phyloP scores from a whole-genome alignment of 345 rosid species.

The Sonneratia alba region DNA sequence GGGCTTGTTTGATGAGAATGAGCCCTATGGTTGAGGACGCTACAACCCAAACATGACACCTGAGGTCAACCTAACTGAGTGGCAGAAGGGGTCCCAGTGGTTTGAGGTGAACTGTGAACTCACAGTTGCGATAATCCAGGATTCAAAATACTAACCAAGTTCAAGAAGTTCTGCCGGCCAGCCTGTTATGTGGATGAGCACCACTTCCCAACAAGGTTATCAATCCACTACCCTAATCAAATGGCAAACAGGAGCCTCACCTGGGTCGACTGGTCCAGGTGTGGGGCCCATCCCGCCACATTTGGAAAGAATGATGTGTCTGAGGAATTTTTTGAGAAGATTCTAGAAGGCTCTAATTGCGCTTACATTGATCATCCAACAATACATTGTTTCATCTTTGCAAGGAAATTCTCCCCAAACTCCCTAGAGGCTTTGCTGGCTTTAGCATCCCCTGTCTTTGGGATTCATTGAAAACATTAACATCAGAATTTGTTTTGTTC shows the following conservation, averaged over 20 bases:
- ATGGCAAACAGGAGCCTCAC: conserved; percentile 70
- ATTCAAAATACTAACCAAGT: conserved; percentile 56
- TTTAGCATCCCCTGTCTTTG: conserved; percentile 41
- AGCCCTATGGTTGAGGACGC: conserved; percentile 79
- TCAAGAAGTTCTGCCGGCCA: conserved; percentile 57
- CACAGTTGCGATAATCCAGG: conserved; percentile 52
- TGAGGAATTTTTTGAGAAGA: conserved; percentile 41
- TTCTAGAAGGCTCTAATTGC: conserved; percentile 32
- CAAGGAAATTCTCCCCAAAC: conserved; percentile 74
- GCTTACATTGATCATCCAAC: conserved; percentile 41
- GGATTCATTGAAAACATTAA: conserved; percentile 3
- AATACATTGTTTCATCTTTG: conserved; percentile 56
- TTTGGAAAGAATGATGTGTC: conserved; percentile 54
- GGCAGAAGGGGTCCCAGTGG: conserved; percentile 98
- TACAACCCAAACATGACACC: conserved; percentile 53
- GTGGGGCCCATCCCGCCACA: conserved; percentile 90
- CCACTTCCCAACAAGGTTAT: conserved; percentile 81
- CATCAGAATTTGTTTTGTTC: neutral
- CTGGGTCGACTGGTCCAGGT: conserved; percentile 87
- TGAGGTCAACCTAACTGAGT: conserved; percentile 53
- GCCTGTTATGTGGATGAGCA: conserved; percentile 88
- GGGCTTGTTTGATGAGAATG: conserved; percentile 66
- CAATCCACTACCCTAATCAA: conserved; percentile 41
- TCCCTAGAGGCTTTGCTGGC: conserved; percentile 55
- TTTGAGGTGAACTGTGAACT: conserved; percentile 65